These are phyloP conservation scores for Ilyonectria robusta DNA, from an alignment of 2,329 filamentous ascomycete genomes.

Conservation along the genomic window DNA sequence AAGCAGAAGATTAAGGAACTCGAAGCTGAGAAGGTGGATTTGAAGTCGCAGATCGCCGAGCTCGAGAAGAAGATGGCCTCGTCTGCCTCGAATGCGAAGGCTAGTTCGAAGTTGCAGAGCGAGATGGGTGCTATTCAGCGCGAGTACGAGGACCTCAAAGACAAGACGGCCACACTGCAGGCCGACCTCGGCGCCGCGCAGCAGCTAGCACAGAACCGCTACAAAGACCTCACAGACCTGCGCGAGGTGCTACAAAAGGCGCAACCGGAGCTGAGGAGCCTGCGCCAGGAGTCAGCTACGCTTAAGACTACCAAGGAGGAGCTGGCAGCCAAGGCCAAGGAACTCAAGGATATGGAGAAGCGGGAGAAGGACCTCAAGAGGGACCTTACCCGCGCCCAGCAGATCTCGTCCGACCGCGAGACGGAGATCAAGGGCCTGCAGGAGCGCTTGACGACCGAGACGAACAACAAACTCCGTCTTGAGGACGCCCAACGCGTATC, in stretches of 20 bases:
- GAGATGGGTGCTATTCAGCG: conserved; percentile 71
- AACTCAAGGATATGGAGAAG: conserved; percentile 83
- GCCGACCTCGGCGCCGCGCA: conserved; percentile 89
- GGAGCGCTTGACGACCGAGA: conserved; percentile 84
- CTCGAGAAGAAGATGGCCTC: conserved; percentile 79
- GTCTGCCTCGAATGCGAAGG: conserved; percentile 53
- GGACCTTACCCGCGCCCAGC: conserved; percentile 79
- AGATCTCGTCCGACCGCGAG: conserved; percentile 80
- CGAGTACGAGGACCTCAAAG: conserved; percentile 78
- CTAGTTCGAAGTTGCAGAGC: conserved; percentile 68
- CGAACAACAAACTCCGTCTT: conserved; percentile 76
- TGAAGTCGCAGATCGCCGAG: conserved; percentile 74
- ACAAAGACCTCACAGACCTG: conserved; percentile 88
- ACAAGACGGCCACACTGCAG: conserved; percentile 78
- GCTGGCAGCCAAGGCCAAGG: conserved; percentile 68
- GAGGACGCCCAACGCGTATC: conserved; percentile 85
- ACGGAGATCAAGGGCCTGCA: conserved; percentile 82
- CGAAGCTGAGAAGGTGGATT: conserved; percentile 74
- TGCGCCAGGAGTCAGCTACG: conserved; percentile 82
- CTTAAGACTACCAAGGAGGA: conserved; percentile 84
- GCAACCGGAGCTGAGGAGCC: conserved; percentile 85
- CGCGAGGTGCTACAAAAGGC: conserved; percentile 85
- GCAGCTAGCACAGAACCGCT: conserved; percentile 87
- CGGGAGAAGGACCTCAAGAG: conserved; percentile 85
- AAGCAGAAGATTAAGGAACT: conserved; percentile 83